Evolutionary conservation across 2,329 filamentous ascomycete genomes (phyloP).

Genomic region (Fusarium sp.): DNA sequence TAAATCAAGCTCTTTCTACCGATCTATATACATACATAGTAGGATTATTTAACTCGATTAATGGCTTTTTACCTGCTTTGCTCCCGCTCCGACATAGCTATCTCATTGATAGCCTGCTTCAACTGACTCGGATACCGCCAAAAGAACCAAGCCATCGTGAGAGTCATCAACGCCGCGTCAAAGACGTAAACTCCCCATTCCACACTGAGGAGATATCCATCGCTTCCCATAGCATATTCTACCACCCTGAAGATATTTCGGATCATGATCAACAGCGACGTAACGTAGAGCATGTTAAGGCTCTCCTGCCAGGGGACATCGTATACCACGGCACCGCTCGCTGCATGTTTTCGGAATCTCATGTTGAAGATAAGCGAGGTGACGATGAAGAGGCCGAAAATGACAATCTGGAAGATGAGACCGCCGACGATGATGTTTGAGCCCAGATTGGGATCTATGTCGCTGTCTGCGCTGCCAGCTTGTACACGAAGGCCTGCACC

Average conservation of each 20-base stretch:
- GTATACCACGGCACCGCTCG: conserved; percentile 17
- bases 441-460: conserved; percentile 52
- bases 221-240: conserved; percentile 24
- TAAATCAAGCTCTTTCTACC: too few relatives aligned
- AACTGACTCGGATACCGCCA: conserved; percentile 21
- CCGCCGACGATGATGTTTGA: conserved; percentile 67
- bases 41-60: too few relatives aligned
- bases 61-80: neutral
- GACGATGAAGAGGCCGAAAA: conserved; percentile 68
- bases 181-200: conserved; percentile 31
- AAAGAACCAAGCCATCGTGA: conserved; percentile 30
- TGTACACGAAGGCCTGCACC: conserved; percentile 45
- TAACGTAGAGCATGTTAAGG: conserved; percentile 55
- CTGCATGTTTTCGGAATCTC: neutral
- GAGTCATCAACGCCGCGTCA: conserved; percentile 23
- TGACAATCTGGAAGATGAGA: conserved; percentile 68
- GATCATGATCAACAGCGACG: conserved; percentile 57
- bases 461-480: conserved; percentile 36
- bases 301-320: conserved; percentile 53
- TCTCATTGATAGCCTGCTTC: neutral
- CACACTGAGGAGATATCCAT: neutral
- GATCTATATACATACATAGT: too few relatives aligned
- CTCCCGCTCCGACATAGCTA: conserved; percentile 2
- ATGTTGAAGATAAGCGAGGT: conserved; percentile 34
- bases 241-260: conserved; percentile 33